Evolutionary conservation across 2,329 filamentous ascomycete genomes (phyloP).

Genomic region (Apiospora pterosperma): DNA sequence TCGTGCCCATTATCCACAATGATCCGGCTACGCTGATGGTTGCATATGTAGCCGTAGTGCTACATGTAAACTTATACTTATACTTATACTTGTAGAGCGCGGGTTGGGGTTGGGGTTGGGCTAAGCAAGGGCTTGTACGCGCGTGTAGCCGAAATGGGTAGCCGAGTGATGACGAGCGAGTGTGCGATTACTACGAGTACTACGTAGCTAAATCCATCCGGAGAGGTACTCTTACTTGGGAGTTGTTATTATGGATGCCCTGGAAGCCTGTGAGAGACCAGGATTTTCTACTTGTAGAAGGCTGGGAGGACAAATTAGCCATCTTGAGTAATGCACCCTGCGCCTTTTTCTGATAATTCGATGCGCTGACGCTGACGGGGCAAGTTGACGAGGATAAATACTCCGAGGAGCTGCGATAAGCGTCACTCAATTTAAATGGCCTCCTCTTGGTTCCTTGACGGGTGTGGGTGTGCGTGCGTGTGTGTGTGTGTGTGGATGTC

Average conservation of each 20-base stretch:
- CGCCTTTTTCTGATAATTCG: conserved; percentile 12
- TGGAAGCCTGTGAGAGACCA: background rate
- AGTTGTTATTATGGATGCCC: background rate
- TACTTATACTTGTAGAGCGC: too few relatives aligned
- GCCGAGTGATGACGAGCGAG: background rate
- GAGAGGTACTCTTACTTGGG: background rate
- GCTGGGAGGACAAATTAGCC: conserved; percentile 14
- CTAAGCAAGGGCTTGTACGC: background rate
- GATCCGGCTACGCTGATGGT: background rate
- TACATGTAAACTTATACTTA: too few relatives aligned
- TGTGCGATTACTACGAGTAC: background rate
- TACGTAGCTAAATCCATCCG: too few relatives aligned
- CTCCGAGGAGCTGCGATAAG: conserved; percentile 29
- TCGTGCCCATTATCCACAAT: background rate
- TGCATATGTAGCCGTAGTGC: background rate
- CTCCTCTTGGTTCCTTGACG: conserved; percentile 12
- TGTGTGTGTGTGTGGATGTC: conserved; percentile 8
- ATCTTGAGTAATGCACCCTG: conserved; percentile 18
- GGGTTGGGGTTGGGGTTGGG: background rate
- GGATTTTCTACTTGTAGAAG: conserved; percentile 3
- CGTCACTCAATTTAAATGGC: conserved; percentile 23
- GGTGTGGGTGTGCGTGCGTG: background rate
- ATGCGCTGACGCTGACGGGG: conserved; percentile 19
- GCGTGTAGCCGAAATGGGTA: background rate
- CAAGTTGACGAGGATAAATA: conserved; percentile 24